A percentile compares a stretch with the other conserved stretches of the same genome.
These are phyloP conservation scores for Xylariaceae sp. DNA, from an alignment of 2,329 filamentous ascomycete genomes.

Conservation along the genomic window DNA sequence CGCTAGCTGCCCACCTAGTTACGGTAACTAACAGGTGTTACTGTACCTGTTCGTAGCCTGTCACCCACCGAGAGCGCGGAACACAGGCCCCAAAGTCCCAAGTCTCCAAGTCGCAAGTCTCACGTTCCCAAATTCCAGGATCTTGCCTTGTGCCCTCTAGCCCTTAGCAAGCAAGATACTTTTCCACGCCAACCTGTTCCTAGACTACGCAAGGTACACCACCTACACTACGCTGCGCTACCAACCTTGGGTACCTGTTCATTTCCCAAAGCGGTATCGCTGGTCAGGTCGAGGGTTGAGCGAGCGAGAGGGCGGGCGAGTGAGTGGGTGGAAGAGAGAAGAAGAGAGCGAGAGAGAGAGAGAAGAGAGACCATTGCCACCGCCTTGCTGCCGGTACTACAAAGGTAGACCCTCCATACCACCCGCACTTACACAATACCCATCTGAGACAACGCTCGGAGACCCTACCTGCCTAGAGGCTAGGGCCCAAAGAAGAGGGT, in stretches of 20 bases:
- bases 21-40: constrained; percentile 1
- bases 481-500: neutral
- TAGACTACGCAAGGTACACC: neutral
- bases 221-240: neutral
- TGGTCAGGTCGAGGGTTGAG: neutral
- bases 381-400: neutral
- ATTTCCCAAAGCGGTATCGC: neutral
- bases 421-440: neutral
- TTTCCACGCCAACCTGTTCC: neutral
- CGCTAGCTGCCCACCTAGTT: neutral
- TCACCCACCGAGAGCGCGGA: neutral
- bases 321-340: too few relatives aligned
- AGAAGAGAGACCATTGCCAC: neutral
- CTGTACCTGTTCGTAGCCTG: neutral
- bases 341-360: too few relatives aligned
- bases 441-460: neutral
- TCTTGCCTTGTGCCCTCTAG: neutral
- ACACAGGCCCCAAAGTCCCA: neutral
- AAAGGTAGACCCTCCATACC: neutral
- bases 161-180: neutral
- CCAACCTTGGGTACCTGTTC: neutral
- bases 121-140: neutral
- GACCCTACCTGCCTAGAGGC: neutral
- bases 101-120: too few relatives aligned
- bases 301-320: neutral